Evolutionary conservation across 495 filamentous ascomycete species (phyloP), one percentile per base, ranked within the genome.

Genomic region (Podospora tetraspora): DNA sequence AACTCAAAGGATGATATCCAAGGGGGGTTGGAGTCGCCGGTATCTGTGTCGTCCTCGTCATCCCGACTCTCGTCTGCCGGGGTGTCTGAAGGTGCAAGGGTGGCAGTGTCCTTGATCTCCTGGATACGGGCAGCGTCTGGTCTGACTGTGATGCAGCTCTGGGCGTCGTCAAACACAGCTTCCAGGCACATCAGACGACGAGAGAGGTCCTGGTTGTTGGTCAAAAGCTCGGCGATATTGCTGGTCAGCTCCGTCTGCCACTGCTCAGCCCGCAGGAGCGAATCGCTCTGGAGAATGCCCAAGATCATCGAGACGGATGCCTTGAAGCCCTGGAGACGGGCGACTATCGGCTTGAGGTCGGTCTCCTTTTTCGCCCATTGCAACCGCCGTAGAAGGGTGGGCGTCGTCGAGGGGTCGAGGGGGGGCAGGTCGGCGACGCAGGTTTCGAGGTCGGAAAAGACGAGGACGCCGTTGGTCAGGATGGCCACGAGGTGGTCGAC

Each of bases 381-480:
- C 25, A 74, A 16, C 16, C 27, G 69, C 13, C 2, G 66, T 37
- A 1, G 69, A 12, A 22, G 68, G 62, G 37, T n/a, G 29, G 24
- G 59, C 25, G 6, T 16, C 27, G 19, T 16, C 2, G 57, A 63
- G 16, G 22, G 5, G 6, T 19, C 57, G 7, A 10, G 30, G 21
- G 2, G 59, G 21, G 22, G 22, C 21, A 57, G 69, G 61, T 5
- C 61, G 34, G 2, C 57, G 13, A 73, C 68, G 16, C 52, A 52
- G 3, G 37, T 67, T 59, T 76, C 72, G 1, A 74, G 69, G 57
- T 73, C 72, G 25, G 72, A 74, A 64, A 74, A 76, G 5, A 74
- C n/a, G 4, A 74, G 29, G 23, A 76, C 72, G 11, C 74, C 74
- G 32, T 70, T 25, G n/a, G 70, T 71, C 23, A 76, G 57, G 19